Conservation (phyloP, 495 filamentous ascomycete genomes). For the Cryomyces antarcticus region DNA sequence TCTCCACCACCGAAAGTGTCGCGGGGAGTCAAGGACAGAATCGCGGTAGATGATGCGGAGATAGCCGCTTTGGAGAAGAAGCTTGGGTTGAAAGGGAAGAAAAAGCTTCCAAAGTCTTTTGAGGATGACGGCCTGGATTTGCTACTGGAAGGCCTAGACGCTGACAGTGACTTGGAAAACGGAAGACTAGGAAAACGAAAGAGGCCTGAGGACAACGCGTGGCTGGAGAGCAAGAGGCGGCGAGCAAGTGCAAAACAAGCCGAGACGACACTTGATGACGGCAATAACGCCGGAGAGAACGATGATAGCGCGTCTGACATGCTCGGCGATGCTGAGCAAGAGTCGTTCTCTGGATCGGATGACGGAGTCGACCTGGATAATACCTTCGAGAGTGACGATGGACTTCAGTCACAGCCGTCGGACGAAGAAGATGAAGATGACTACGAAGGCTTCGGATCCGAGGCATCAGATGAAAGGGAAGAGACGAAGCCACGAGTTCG, state of each 20-base stretch:
- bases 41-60: slow-evolving; percentile 62
- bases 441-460: slow-evolving; percentile 11
- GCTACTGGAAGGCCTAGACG: slow-evolving; percentile 49
- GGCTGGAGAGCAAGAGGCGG: slow-evolving; percentile 42
- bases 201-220: slow-evolving; percentile 28
- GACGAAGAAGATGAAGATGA: slow-evolving; percentile 10
- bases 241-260: slow-evolving; percentile 37
- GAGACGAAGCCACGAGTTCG: slow-evolving; percentile 22
- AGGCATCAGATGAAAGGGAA: slow-evolving; percentile 2
- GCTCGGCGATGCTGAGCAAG: slow-evolving; percentile 8
- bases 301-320: slow-evolving; percentile 3
- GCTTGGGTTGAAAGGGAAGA: slow-evolving; percentile 65
- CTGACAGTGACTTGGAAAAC: slow-evolving; percentile 25
- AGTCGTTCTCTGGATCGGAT: slow-evolving; percentile 1
- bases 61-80: slow-evolving; percentile 80
- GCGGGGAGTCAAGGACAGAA: slow-evolving; percentile 37
- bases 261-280: slow-evolving; percentile 12
- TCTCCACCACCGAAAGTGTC: slow-evolving; percentile 25
- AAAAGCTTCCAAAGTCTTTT: slow-evolving; percentile 50
- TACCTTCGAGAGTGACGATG: slow-evolving; percentile 9
- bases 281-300: slow-evolving; percentile 9
- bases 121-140: slow-evolving; percentile 74
- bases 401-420: not conserved
- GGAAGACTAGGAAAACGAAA: slow-evolving; percentile 27
- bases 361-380: slow-evolving; percentile 17